Evolutionary conservation across 768 basidiomycete genomes (phyloP).

Genomic region (Sarcomyxa edulis): DNA sequence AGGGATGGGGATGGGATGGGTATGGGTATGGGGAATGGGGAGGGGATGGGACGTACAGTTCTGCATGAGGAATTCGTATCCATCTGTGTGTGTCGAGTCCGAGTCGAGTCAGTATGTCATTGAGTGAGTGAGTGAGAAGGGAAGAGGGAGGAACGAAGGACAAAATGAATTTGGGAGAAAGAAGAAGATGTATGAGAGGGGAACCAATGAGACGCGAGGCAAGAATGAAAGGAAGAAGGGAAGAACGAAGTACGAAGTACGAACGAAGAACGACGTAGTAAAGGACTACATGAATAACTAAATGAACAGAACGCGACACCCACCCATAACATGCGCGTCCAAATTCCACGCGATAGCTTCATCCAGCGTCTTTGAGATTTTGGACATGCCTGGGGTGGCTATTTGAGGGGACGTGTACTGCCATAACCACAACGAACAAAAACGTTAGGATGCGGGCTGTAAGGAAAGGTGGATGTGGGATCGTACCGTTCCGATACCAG

Average conservation of each 20-base stretch:
- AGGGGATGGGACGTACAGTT: conserved; percentile 31
- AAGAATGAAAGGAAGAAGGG: too few species aligned
- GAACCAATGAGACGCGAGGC: too few species aligned
- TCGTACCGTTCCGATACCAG: conserved; percentile 10
- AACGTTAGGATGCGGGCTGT: too few species aligned
- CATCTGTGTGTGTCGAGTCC: conserved; percentile 24
- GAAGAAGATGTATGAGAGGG: too few species aligned
- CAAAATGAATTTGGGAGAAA: too few species aligned
- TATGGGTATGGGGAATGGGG: not conserved
- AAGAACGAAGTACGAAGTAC: too few species aligned
- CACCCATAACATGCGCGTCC: conserved; percentile 47
- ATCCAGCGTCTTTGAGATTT: conserved; percentile 36
- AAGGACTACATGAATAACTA: not conserved
- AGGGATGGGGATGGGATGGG: not conserved
- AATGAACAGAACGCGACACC: conserved; percentile 2
- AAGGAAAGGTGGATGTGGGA: too few species aligned
- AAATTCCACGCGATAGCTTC: conserved; percentile 44
- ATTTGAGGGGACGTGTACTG: conserved; percentile 36
- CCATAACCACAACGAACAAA: too few species aligned
- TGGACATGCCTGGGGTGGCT: conserved; percentile 27
- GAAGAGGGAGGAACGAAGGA: not conserved
- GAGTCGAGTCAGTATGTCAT: not conserved
- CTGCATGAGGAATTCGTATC: conserved; percentile 58
- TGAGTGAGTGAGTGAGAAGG: not conserved
- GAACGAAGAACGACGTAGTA: not conserved